A percentile compares a stretch with the other conserved stretches of the same genome.
Conservation (phyloP, 23 red algal species). For the Chondrus crispus region DNA sequence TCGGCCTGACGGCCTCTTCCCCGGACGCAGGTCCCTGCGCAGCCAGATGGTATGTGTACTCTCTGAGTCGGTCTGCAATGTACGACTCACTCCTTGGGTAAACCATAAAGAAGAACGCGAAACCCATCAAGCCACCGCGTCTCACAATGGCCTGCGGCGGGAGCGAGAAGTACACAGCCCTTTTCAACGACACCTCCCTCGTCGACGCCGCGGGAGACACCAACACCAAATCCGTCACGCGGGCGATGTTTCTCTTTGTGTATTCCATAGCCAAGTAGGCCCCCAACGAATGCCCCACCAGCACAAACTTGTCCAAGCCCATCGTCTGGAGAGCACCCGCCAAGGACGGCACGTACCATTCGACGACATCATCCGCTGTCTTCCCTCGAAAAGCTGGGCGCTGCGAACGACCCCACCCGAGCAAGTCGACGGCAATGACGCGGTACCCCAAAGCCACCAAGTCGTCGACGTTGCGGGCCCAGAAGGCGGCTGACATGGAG, state of each 20-base stretch:
- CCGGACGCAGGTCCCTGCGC: slow-evolving; percentile 66
- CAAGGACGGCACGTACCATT: slow-evolving; percentile 32
- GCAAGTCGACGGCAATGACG: slow-evolving; percentile 83
- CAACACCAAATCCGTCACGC: slow-evolving; percentile 67
- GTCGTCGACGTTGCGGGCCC: slow-evolving; percentile 78
- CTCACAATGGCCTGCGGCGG: slow-evolving; percentile 81
- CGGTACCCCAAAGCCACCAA: slow-evolving; percentile 56
- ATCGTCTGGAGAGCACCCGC: not conserved
- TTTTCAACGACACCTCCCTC: slow-evolving; percentile 28
- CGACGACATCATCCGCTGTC: slow-evolving; percentile 35
- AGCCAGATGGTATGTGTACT: slow-evolving; percentile 81
- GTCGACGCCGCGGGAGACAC: slow-evolving; percentile 84
- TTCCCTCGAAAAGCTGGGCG: slow-evolving; percentile 54
- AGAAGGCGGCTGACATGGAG: slow-evolving; percentile 93
- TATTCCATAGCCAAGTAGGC: slow-evolving; percentile 82
- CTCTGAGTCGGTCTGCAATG: slow-evolving; percentile 46
- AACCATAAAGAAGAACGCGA: slow-evolving; percentile 58
- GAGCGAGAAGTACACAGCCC: slow-evolving; percentile 86
- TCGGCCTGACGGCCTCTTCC: slow-evolving; percentile 63
- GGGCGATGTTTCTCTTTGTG: slow-evolving; percentile 7
- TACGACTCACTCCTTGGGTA: slow-evolving; percentile 69
- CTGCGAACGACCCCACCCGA: slow-evolving; percentile 88
- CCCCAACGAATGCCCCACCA: slow-evolving; percentile 85
- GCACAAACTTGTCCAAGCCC: not conserved
- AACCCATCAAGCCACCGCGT: slow-evolving; percentile 84